Percentiles rank a stretch among this genome's conserved stretches.
phyloP scores from a whole-genome alignment of 805 yeast genomes.

The Teunomyces kruisii region DNA sequence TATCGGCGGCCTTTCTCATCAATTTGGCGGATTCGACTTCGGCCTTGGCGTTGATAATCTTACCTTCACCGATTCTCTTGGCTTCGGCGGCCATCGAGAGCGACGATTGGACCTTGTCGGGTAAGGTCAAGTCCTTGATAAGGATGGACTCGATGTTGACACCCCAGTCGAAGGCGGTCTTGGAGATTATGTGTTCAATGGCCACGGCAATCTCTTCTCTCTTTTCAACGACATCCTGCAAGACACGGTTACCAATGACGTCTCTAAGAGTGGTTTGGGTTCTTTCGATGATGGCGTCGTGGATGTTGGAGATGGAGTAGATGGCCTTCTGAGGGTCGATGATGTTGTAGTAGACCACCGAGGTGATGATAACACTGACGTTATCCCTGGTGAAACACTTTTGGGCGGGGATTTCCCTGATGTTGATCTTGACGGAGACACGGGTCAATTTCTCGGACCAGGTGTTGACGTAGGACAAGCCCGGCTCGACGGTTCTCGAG shows the following conservation, averaged over 20 bases:
- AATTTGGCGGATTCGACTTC: conserved; percentile 75
- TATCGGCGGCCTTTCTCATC: conserved; percentile 78
- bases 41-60: conserved; percentile 71
- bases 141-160: conserved; percentile 64
- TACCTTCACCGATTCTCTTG: conserved; percentile 71
- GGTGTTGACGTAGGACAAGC: conserved; percentile 63
- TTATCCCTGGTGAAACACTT: conserved; percentile 71
- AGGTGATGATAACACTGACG: conserved; percentile 59
- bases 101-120: conserved; percentile 54
- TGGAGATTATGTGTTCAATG: conserved; percentile 58
- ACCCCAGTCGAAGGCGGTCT: conserved; percentile 70
- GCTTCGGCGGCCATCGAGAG: conserved; percentile 76
- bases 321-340: conserved; percentile 67
- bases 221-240: conserved; percentile 73
- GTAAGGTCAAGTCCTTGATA: conserved; percentile 63
- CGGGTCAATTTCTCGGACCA: conserved; percentile 54
- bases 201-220: conserved; percentile 69
- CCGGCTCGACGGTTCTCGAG: conserved; percentile 66
- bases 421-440: conserved; percentile 57
- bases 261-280: conserved; percentile 74
- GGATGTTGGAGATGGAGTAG: conserved; percentile 55
- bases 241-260: conserved; percentile 62
- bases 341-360: conserved; percentile 67
- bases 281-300: conserved; percentile 58
- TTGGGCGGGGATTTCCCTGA: conserved; percentile 65